Percentiles rank a stretch among this genome's conserved stretches.
These are phyloP conservation scores for Plantago lanceolata DNA, from an alignment of 305 asterid genomes.

Conservation along the genomic window DNA sequence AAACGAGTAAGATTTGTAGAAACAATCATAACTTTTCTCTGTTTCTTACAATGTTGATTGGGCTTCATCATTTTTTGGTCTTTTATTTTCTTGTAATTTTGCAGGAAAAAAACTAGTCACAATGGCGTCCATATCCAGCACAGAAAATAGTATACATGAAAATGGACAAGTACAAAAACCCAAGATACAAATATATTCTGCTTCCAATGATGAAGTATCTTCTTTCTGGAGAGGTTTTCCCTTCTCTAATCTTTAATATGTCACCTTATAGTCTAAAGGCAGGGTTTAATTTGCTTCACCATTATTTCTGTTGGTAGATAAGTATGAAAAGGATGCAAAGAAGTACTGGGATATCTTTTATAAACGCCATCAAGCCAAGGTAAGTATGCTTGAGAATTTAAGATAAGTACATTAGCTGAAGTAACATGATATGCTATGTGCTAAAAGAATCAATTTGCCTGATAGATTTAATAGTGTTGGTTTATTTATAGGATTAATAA, in stretches of 20 bases:
- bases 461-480: neutral
- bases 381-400: conserved; percentile 29
- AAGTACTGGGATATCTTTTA: conserved; percentile 92
- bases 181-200: conserved; percentile 68
- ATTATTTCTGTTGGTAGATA: conserved; percentile 42
- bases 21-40: no score
- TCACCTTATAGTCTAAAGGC: conserved; percentile 2
- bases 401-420: conserved; percentile 9
- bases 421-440: conserved; percentile 6
- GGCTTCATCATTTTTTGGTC: no score
- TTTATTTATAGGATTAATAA: neutral
- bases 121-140: conserved; percentile 38
- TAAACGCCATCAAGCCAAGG: conserved; percentile 87
- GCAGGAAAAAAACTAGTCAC: conserved; percentile 1
- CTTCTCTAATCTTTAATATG: neutral
- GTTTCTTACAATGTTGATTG: no score
- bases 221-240: conserved; percentile 74
- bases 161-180: conserved; percentile 37
- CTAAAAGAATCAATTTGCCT: no score
- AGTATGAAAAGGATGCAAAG: conserved; percentile 88
- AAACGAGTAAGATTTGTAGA: no score
- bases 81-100: neutral
- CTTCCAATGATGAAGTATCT: conserved; percentile 72
- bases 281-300: conserved; percentile 17
- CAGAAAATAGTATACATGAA: conserved; percentile 27